phyloP scores from a whole-genome alignment of 2,329 filamentous ascomycete genomes.

The Chaetomiaceae sp. region DNA sequence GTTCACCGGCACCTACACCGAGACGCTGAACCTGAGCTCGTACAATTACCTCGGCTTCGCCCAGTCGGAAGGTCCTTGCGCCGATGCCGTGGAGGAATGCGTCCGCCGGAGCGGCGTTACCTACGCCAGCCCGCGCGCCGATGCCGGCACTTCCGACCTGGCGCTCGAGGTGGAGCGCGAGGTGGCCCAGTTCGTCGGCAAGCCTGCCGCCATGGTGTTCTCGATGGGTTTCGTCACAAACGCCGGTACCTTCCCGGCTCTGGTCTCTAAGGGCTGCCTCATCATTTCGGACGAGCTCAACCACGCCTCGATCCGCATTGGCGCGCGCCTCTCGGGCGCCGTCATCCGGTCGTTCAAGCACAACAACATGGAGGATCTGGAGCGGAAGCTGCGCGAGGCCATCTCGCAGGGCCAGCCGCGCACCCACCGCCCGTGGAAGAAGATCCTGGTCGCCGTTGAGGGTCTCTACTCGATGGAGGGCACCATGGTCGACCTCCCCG shows the following conservation, averaged over 20 bases:
- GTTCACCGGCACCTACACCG: slow-evolving; percentile 82
- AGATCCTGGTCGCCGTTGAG: slow-evolving; percentile 94
- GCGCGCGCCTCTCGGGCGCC: slow-evolving; percentile 86
- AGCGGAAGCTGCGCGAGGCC: slow-evolving; percentile 79
- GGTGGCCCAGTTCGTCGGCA: slow-evolving; percentile 88
- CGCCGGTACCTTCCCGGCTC: slow-evolving; percentile 82
- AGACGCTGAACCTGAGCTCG: slow-evolving; percentile 97
- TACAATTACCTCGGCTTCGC: slow-evolving; percentile 99
- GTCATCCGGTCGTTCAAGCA: slow-evolving; percentile 97
- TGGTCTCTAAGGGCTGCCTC: slow-evolving; percentile 88
- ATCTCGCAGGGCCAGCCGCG: slow-evolving; percentile 96
- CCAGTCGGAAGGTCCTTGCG: slow-evolving; percentile 94
- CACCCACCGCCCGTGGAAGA: slow-evolving; percentile 99
- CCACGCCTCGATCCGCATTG: slow-evolving; percentile 94
- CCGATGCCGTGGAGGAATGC: slow-evolving; percentile 82
- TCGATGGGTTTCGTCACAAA: slow-evolving; percentile 99
- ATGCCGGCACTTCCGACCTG: slow-evolving; percentile 83
- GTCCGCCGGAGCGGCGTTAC: slow-evolving; percentile 83
- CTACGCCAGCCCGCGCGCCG: slow-evolving; percentile 73
- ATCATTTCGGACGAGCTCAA: slow-evolving; percentile 97
- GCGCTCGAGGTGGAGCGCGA: slow-evolving; percentile 84
- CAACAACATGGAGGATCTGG: slow-evolving; percentile 88
- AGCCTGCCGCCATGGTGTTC: slow-evolving; percentile 92
- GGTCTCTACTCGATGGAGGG: slow-evolving; percentile 99
- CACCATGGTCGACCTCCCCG: slow-evolving; percentile 96